Evolutionary conservation across 2,329 filamentous ascomycete species (phyloP), one percentile per base, ranked within the genome.

Genomic region (Microcyclospora pomicola): DNA sequence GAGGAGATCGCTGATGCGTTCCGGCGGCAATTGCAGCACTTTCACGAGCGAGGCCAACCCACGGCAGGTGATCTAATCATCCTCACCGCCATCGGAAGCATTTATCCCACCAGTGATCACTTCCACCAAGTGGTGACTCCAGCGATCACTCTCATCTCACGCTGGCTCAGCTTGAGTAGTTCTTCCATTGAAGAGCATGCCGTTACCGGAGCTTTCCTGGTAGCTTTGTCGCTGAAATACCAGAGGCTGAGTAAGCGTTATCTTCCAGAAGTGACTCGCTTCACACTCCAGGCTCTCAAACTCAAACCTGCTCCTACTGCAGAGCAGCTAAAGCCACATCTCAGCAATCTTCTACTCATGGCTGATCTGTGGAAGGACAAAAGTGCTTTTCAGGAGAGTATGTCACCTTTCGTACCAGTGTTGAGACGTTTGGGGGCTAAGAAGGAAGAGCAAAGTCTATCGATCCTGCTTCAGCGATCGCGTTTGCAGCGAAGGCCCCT

Each of bases 111-210:
- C 0, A 95, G 87, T 0, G 91, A 98, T 60, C 87, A 96, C 61
- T 98, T 96, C 61, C 91, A 98, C 53, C 81, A 91, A 50, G 84
- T 96, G 28, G 81, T 85, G 31, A 98, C 91, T 2, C 91, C 91
- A 2, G 82, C 88, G 1, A 81, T 85, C 61, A 74, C 95, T 5
- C 73, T 79, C n/a, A 83, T 96, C 60, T 74, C 73, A 10, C 76
- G 84, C 38, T 95, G 82, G 60, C 70, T 98, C 16, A 84, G 81
- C 1, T 77, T 94, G 49, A 84, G 77, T 39, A 36, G 34, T 16
- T 40, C 41, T 3, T 77, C 85, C 0, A 67, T 73, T 32, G 73
- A 83, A 42, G 72, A 75, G 3, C 77, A 69, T 2, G 73, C 84
- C 42, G 72, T 73, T 2, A 78, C 69, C 2, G 91, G 91, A 9